phyloP scores from a whole-genome alignment of 1,139 yeast species.

The Kodamaea suecica region DNA sequence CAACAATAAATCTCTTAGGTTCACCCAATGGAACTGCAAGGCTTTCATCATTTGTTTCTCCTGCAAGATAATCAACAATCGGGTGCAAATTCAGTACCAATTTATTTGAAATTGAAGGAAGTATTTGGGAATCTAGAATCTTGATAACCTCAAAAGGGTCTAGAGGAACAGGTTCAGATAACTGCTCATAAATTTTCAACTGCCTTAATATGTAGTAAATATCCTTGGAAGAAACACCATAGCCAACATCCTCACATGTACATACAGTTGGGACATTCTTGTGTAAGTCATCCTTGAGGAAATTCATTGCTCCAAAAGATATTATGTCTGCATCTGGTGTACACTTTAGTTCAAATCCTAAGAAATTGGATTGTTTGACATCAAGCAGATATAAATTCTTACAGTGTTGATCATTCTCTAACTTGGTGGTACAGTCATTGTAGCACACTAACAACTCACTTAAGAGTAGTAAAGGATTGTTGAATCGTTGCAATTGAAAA shows the following conservation, averaged over 20 bases:
- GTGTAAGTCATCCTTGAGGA: not conserved
- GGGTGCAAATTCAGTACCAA: too few relatives aligned
- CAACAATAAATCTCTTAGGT: too few relatives aligned
- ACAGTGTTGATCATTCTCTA: constrained; percentile 6
- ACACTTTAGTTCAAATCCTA: not conserved
- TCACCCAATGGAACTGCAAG: too few relatives aligned
- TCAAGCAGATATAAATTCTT: not conserved
- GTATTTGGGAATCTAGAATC: too few relatives aligned
- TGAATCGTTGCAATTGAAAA: constrained; percentile 4
- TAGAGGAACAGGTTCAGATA: too few relatives aligned
- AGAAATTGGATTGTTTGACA: not conserved
- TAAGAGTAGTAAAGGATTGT: constrained; percentile 7
- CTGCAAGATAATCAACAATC: too few relatives aligned
- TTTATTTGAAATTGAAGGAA: too few relatives aligned
- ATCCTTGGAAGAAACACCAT: constrained; percentile 9
- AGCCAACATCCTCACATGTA: constrained; percentile 5
- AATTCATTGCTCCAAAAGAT: too few relatives aligned
- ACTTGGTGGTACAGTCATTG: constrained; percentile 6
- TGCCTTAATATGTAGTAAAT: constrained; percentile 3
- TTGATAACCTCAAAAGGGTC: too few relatives aligned
- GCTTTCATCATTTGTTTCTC: too few relatives aligned
- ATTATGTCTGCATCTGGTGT: not conserved
- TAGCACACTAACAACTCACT: constrained; percentile 8
- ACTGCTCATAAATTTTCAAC: not conserved
- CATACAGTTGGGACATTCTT: not conserved